A percentile compares a stretch with the other conserved stretches of the same genome.
phyloP scores from a whole-genome alignment of 768 basidiomycete species.

The Boletus bicolor region DNA sequence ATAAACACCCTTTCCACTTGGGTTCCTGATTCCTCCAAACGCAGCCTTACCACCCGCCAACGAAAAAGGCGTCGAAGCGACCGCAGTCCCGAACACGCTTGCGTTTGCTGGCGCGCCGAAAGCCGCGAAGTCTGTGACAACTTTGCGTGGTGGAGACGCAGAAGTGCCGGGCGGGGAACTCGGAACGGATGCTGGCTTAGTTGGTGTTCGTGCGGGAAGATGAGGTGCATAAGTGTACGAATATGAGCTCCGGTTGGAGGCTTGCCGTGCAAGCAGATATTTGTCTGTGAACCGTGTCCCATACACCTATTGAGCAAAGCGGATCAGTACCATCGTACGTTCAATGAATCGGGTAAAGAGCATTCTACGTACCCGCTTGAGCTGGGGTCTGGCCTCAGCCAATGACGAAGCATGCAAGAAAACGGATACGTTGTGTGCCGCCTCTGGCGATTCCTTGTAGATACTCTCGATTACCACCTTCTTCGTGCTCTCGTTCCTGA shows the following conservation, averaged over 20 bases:
- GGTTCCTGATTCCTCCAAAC: slow-evolving; percentile 70
- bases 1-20: slow-evolving; percentile 34
- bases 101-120: slow-evolving; percentile 73
- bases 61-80: slow-evolving; percentile 76
- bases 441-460: slow-evolving; percentile 87
- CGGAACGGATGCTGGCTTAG: slow-evolving; percentile 34
- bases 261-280: slow-evolving; percentile 75
- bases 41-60: slow-evolving; percentile 78
- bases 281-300: slow-evolving; percentile 98
- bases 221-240: slow-evolving; percentile 54
- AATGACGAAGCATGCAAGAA: slow-evolving; percentile 74
- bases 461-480: slow-evolving; percentile 96
- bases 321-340: slow-evolving; percentile 6
- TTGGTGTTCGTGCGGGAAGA: slow-evolving; percentile 41
- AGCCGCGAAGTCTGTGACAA: slow-evolving; percentile 84
- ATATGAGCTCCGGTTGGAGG: slow-evolving; percentile 49
- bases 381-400: slow-evolving; percentile 66
- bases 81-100: slow-evolving; percentile 83
- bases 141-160: slow-evolving; percentile 78
- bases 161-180: slow-evolving; percentile 24
- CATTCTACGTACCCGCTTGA: slow-evolving; percentile 64
- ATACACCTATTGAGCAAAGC: slow-evolving; percentile 56
- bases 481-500: slow-evolving; percentile 96
- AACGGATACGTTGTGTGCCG: slow-evolving; percentile 83
- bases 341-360: neutral